phyloP scores from a whole-genome alignment of 495 filamentous ascomycete genomes.

The Podospora pseudopauciseta region DNA sequence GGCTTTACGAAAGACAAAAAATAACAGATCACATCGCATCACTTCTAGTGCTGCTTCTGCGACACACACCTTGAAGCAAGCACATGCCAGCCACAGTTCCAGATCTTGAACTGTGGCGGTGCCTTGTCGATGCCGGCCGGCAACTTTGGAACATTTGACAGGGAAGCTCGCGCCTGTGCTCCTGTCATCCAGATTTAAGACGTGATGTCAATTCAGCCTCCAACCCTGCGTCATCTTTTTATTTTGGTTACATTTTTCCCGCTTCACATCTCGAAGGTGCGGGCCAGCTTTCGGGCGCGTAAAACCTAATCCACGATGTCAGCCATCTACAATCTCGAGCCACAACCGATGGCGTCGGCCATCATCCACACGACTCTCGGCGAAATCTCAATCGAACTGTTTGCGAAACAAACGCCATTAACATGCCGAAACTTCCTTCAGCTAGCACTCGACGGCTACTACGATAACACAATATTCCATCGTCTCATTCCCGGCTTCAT shows the following conservation, averaged over 20 bases:
- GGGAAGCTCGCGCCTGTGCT: background rate
- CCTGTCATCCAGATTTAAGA: background rate
- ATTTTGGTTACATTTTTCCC: background rate
- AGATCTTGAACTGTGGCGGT: conserved; percentile 15
- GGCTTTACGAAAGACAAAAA: background rate
- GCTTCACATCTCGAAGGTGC: background rate
- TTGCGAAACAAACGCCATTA: conserved; percentile 87
- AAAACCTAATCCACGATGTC: conserved; percentile 57
- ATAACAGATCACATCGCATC: background rate
- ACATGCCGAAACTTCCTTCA: conserved; percentile 95
- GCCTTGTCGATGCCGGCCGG: background rate
- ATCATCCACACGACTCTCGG: conserved; percentile 85
- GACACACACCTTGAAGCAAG: background rate
- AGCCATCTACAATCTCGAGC: conserved; percentile 88
- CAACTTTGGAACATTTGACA: conserved; percentile 1
- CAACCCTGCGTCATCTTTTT: background rate
- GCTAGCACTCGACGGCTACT: conserved; percentile 90
- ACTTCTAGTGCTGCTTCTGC: background rate
- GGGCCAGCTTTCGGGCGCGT: background rate
- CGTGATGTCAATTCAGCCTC: background rate
- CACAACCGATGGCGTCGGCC: conserved; percentile 83
- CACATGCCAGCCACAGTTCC: background rate
- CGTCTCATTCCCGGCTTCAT: conserved; percentile 89
- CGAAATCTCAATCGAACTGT: conserved; percentile 85
- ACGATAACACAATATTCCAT: conserved; percentile 88